Conservation (phyloP, 495 filamentous ascomycete species). For the Penicillium samsonianum region DNA sequence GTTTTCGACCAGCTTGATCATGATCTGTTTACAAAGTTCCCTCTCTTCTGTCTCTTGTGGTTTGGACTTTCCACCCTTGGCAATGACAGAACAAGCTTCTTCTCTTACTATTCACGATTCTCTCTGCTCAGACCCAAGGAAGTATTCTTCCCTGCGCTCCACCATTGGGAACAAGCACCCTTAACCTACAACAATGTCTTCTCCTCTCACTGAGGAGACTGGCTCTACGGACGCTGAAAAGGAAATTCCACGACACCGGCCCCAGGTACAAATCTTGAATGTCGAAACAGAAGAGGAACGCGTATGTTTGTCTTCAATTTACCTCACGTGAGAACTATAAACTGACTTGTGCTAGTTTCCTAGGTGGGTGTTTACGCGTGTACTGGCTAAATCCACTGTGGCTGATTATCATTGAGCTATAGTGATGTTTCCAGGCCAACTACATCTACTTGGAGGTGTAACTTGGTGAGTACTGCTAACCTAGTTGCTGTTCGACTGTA, state of each 20-base stretch:
- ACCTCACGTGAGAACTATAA: conserved; percentile 19
- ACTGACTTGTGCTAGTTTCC: conserved; percentile 28
- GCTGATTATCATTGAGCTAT: conserved; percentile 29
- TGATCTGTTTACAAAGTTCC: conserved; percentile 16
- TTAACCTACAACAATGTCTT: conserved; percentile 29
- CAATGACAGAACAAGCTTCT: conserved; percentile 25
- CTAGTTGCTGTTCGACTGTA: not conserved
- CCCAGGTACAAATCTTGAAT: conserved; percentile 30
- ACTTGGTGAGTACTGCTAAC: conserved; percentile 46
- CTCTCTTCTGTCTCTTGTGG: not conserved
- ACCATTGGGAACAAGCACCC: conserved; percentile 4
- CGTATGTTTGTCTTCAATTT: conserved; percentile 27
- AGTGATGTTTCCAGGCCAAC: conserved; percentile 33
- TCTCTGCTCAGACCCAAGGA: conserved; percentile 9
- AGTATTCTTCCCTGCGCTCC: conserved; percentile 6
- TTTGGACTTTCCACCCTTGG: conserved; percentile 11
- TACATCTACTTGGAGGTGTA: conserved; percentile 50
- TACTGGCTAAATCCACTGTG: not conserved
- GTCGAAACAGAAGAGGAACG: conserved; percentile 37
- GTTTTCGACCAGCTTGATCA: conserved; percentile 21
- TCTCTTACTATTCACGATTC: not conserved
- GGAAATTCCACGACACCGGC: conserved; percentile 7
- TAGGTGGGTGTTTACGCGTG: conserved; percentile 14
- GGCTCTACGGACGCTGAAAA: not conserved
- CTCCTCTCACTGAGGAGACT: conserved; percentile 9